Evolutionary conservation across 2,329 filamentous ascomycete species (phyloP).

Genomic region (Lachnellula subtilissima): DNA sequence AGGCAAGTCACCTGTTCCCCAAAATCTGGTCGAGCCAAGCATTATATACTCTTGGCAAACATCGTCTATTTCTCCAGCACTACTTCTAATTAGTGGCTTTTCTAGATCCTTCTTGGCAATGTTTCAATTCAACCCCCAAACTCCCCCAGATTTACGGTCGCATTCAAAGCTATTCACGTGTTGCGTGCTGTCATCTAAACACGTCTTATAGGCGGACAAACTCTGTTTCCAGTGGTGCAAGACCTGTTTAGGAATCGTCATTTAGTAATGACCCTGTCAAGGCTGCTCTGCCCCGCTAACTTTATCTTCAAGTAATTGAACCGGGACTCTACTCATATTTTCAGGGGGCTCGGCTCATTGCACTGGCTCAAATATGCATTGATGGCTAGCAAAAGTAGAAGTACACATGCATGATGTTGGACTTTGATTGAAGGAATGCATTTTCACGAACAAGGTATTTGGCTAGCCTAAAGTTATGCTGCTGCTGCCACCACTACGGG

Average conservation of each 20-base stretch:
- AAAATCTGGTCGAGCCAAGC: not conserved
- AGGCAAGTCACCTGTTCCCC: not conserved
- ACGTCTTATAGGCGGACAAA: not conserved
- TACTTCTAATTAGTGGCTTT: not conserved
- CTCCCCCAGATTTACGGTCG: not conserved
- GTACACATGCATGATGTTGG: not conserved
- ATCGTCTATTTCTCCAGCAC: not conserved
- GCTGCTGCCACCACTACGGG: not conserved
- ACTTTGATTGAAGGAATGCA: not conserved
- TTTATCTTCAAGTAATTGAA: not conserved
- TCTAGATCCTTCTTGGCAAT: not conserved
- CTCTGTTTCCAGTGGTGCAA: not conserved
- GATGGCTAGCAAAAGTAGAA: not conserved
- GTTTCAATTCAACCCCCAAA: not conserved
- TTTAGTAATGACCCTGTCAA: not conserved
- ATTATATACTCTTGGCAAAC: not conserved
- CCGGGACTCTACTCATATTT: not conserved
- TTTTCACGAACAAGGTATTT: not conserved
- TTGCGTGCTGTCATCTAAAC: not conserved
- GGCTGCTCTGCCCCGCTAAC: not conserved
- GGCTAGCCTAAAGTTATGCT: not conserved
- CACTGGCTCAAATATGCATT: too few species aligned
- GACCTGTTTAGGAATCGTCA: not conserved
- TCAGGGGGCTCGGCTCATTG: not conserved
- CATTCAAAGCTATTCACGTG: too few species aligned